Conservation (phyloP, 176 grass and related monocot genomes). For the Hsuehochloa calcarea region DNA sequence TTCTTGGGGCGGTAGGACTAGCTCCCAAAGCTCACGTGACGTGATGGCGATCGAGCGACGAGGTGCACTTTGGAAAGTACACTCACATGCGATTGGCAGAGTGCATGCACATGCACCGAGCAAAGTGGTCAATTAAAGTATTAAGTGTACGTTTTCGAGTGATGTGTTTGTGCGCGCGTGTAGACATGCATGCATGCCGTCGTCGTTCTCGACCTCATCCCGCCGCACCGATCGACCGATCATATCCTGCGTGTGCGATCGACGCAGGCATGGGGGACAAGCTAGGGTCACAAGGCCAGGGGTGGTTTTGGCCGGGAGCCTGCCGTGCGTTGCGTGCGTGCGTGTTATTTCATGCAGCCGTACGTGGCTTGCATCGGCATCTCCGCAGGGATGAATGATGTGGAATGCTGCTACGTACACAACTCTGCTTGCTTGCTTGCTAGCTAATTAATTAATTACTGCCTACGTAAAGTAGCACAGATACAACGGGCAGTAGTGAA, state of each 20-base stretch:
- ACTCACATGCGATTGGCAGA: slow-evolving; percentile 55
- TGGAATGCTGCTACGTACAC: not conserved
- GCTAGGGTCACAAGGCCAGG: no score
- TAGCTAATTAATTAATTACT: not conserved
- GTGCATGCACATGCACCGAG: not conserved
- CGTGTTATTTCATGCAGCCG: not conserved
- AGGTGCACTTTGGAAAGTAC: slow-evolving; percentile 35
- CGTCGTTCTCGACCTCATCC: not conserved
- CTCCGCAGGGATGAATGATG: not conserved
- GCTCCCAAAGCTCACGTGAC: slow-evolving; percentile 63
- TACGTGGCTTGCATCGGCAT: not conserved
- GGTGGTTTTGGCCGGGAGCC: no score
- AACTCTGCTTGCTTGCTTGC: not conserved
- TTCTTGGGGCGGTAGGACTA: slow-evolving; percentile 32
- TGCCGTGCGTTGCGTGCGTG: not conserved
- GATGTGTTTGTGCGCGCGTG: not conserved
- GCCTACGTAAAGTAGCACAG: not conserved
- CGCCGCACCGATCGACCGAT: not conserved
- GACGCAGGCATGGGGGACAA: not conserved
- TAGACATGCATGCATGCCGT: not conserved
- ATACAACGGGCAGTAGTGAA: not conserved
- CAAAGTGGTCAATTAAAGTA: not conserved
- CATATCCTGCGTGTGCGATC: not conserved
- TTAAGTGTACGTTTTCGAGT: not conserved
- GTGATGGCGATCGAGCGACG: slow-evolving; percentile 25